phyloP scores from a whole-genome alignment of 371 early-diverging fungal genomes.

The Mortierella sp. region DNA sequence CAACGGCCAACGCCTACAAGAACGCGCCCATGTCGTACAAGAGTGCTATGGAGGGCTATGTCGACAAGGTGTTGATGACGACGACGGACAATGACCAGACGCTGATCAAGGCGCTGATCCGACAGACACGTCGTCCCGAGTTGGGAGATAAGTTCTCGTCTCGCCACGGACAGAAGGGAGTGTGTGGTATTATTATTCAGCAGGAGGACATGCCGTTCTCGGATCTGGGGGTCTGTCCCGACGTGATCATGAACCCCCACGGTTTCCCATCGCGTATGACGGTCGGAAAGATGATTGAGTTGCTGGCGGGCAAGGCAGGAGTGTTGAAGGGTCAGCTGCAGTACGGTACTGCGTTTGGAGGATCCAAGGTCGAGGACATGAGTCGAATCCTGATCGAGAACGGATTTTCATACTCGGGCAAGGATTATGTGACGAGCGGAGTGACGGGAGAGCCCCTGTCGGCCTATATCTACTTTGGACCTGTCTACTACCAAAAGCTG shows the following conservation, averaged over 20 bases:
- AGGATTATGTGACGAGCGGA: constrained; percentile 97
- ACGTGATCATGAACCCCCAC: constrained; percentile 99
- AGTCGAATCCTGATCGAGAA: constrained; percentile 92
- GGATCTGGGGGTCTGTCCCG: constrained; percentile 97
- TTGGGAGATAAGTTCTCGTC: constrained; percentile 99
- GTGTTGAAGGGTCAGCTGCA: constrained; percentile 95
- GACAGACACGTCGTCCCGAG: constrained; percentile 98
- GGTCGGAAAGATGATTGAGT: constrained; percentile 99
- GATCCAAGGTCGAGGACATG: constrained; percentile 97
- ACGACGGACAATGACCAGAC: constrained; percentile 95
- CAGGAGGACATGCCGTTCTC: constrained; percentile 99
- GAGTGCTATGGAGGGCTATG: constrained; percentile 85
- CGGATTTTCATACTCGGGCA: constrained; percentile 99
- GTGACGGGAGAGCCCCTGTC: constrained; percentile 94
- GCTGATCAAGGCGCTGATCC: constrained; percentile 94
- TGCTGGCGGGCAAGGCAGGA: constrained; percentile 98
- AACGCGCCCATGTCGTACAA: constrained; percentile 89
- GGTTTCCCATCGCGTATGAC: constrained; percentile 99
- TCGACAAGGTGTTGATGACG: constrained; percentile 94
- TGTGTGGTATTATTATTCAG: constrained; percentile 97
- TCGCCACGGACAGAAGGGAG: constrained; percentile 99
- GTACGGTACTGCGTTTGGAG: constrained; percentile 99
- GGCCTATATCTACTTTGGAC: constrained; percentile 99
- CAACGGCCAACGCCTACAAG: constrained; percentile 73
- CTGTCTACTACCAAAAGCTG: constrained; percentile 98